phyloP scores from a whole-genome alignment of 306 rosid species.

The Sindora glabra region DNA sequence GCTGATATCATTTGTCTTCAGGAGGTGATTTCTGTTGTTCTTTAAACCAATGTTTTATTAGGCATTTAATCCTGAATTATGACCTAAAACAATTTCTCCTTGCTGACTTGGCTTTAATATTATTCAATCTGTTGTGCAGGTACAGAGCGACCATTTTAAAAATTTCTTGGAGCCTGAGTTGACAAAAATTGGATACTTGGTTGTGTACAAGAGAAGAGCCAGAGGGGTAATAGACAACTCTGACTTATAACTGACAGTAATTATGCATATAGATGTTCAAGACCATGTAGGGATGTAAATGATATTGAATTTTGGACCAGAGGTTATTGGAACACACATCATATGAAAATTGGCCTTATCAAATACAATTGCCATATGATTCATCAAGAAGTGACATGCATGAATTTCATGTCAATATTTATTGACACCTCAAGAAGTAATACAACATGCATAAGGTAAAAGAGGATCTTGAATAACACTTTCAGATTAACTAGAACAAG shows the following conservation, averaged over 20 bases:
- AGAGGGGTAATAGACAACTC: not conserved
- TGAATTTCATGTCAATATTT: too few relatives aligned
- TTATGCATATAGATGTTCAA: not conserved
- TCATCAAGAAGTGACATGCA: not conserved
- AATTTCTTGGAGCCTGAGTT: constrained; percentile 28
- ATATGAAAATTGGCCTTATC: not conserved
- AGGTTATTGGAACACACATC: not conserved
- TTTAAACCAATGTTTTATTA: not conserved
- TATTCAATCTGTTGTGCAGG: constrained; percentile 12
- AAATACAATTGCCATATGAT: not conserved
- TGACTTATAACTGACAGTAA: not conserved
- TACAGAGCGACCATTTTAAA: constrained; percentile 26
- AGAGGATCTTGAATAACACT: not conserved
- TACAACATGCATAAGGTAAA: not conserved
- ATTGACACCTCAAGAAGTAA: too few relatives aligned
- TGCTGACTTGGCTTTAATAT: not conserved
- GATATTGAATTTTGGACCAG: not conserved
- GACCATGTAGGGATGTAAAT: not conserved
- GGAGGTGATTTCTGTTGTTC: constrained; percentile 24
- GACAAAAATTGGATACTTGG: constrained; percentile 23
- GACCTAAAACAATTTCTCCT: not conserved
- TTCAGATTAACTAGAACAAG: not conserved
- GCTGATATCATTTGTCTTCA: constrained; percentile 39
- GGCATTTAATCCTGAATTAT: not conserved
- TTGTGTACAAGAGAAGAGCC: constrained; percentile 15